Conservation (phyloP, 805 yeast genomes). For the Jamesozyma lodderae region DNA sequence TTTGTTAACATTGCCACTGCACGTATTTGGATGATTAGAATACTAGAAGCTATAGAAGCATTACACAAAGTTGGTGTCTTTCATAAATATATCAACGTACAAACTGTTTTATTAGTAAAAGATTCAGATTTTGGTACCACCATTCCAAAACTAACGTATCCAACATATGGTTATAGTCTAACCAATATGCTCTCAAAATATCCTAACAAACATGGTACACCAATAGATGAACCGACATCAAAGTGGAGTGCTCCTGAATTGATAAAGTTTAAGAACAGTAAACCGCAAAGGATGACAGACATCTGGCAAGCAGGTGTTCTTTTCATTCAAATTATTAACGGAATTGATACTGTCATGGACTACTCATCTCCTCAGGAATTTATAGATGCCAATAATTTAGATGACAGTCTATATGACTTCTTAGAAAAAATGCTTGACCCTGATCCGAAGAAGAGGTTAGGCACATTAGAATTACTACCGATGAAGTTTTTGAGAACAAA, state of each 20-base stretch:
- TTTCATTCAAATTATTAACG: conserved; percentile 57
- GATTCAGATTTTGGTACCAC: conserved; percentile 47
- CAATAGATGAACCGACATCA: conserved; percentile 16
- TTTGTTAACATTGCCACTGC: conserved; percentile 65
- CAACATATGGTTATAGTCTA: conserved; percentile 48
- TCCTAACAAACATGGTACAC: conserved; percentile 28
- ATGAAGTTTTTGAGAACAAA: conserved; percentile 73
- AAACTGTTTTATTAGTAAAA: conserved; percentile 46
- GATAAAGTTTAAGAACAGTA: conserved; percentile 27
- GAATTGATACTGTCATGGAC: conserved; percentile 45
- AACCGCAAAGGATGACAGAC: conserved; percentile 73
- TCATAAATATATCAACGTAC: conserved; percentile 60
- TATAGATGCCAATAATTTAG: conserved; percentile 38
- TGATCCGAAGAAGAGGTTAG: conserved; percentile 62
- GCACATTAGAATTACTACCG: conserved; percentile 78
- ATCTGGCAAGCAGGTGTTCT: conserved; percentile 88
- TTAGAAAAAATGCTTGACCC: conserved; percentile 54
- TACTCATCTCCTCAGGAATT: conserved; percentile 59
- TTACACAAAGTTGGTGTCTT: conserved; percentile 77
- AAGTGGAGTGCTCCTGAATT: conserved; percentile 81
- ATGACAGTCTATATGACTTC: conserved; percentile 57
- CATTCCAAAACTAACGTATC: conserved; percentile 48
- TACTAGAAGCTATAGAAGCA: conserved; percentile 76
- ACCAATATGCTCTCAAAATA: conserved; percentile 33
- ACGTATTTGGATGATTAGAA: conserved; percentile 79